Percentiles rank a stretch among this genome's conserved stretches.
Conservation (phyloP, 1,284 basidiomycete species). For the Tetrapyrgos nigripes region DNA sequence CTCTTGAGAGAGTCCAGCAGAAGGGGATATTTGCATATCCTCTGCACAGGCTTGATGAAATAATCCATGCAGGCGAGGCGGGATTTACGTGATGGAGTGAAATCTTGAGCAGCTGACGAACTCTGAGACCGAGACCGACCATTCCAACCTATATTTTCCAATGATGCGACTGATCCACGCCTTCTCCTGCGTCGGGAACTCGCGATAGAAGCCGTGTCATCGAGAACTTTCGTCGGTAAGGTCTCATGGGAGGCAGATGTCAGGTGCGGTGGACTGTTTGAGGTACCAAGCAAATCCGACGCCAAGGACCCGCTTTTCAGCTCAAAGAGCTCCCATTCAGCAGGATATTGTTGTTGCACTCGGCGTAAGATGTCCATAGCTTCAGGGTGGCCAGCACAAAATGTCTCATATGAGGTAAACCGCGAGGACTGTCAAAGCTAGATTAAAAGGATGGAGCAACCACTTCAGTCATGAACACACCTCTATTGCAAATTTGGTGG, state of each 20-base stretch:
- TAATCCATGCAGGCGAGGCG: slow-evolving; percentile 79
- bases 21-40: slow-evolving; percentile 92
- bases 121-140: slow-evolving; percentile 40
- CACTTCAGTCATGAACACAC: slow-evolving; percentile 48
- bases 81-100: slow-evolving; percentile 25
- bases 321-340: slow-evolving; percentile 86
- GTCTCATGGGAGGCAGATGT: not conserved
- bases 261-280: not conserved
- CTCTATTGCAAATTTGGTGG: slow-evolving; percentile 70
- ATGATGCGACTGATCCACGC: slow-evolving; percentile 25
- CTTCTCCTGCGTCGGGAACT: not conserved
- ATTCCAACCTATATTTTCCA: slow-evolving; percentile 42
- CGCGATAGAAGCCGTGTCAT: not conserved
- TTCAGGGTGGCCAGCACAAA: slow-evolving; percentile 85
- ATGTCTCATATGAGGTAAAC: slow-evolving; percentile 82
- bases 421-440: slow-evolving; percentile 61
- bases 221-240: not conserved
- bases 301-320: slow-evolving; percentile 67
- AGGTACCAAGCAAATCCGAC: slow-evolving; percentile 36
- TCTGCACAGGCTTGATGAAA: slow-evolving; percentile 89
- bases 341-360: slow-evolving; percentile 60
- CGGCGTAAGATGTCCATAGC: slow-evolving; percentile 77
- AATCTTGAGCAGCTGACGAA: slow-evolving; percentile 21
- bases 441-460: slow-evolving; percentile 7
- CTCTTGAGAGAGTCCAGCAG: slow-evolving; percentile 78